A percentile compares a stretch with the other conserved stretches of the same genome.
Evolutionary conservation across 2,329 filamentous ascomycete species (phyloP).

Genomic region (Aureobasidium sp.): DNA sequence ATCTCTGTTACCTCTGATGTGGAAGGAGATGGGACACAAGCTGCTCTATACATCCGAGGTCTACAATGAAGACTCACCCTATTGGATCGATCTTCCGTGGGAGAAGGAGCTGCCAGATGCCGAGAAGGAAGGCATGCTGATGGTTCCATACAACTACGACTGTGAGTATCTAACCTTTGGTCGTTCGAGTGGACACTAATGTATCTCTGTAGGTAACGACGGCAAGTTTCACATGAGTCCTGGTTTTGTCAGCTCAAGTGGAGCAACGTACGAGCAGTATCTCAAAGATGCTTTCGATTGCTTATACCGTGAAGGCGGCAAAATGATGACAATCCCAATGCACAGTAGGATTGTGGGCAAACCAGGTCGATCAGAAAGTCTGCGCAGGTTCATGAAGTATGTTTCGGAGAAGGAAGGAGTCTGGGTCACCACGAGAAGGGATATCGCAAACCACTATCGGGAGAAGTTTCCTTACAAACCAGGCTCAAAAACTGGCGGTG

Average conservation of each 20-base stretch:
- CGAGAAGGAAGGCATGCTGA: conserved; percentile 40
- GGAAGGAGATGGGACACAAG: conserved; percentile 44
- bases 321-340: conserved; percentile 36
- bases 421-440: conserved; percentile 36
- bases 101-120: conserved; percentile 34
- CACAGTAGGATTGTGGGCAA: conserved; percentile 35
- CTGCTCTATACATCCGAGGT: conserved; percentile 43
- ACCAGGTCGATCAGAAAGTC: conserved; percentile 30
- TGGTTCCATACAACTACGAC: conserved; percentile 46
- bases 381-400: conserved; percentile 33
- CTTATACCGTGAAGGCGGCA: conserved; percentile 34
- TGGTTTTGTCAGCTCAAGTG: conserved; percentile 33
- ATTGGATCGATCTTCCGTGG: conserved; percentile 46
- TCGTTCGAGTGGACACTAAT: background rate
- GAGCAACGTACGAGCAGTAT: conserved; percentile 32
- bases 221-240: conserved; percentile 38
- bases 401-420: conserved; percentile 32
- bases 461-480: conserved; percentile 31
- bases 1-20: conserved; percentile 40
- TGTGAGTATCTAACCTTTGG: conserved; percentile 20
- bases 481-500: background rate
- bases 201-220: conserved; percentile 25
- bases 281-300: conserved; percentile 34
- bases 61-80: conserved; percentile 50
- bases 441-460: conserved; percentile 35